Conservation (phyloP, 345 rosid species). For the Salix purpurea region DNA sequence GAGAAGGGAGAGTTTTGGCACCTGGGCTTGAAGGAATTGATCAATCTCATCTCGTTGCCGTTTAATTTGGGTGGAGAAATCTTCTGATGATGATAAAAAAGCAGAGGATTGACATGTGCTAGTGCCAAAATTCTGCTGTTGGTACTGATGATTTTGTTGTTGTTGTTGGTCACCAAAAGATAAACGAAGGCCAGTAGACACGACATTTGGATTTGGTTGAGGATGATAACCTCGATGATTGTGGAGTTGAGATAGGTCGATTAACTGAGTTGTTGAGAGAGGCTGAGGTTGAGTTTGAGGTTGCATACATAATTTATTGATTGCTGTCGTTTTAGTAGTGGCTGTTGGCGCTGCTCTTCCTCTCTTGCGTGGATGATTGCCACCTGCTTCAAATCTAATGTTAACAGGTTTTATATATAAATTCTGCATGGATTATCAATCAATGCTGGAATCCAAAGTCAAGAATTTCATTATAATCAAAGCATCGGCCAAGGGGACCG, state of each 20-base stretch:
- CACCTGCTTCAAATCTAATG: conserved; percentile 1
- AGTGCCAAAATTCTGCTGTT: conserved; percentile 29
- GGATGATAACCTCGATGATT: conserved; percentile 19
- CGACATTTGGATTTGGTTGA: conserved; percentile 43
- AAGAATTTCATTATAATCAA: not conserved
- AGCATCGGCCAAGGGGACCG: not conserved
- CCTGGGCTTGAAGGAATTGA: conserved; percentile 76
- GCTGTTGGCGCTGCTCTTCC: conserved; percentile 38
- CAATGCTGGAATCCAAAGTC: not conserved
- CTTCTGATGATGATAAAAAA: conserved; percentile 37
- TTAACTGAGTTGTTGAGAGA: conserved; percentile 29
- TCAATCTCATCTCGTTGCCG: conserved; percentile 71
- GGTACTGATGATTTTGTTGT: conserved; percentile 21
- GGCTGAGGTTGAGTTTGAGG: conserved; percentile 24
- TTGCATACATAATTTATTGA: conserved; percentile 38
- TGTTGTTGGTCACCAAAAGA: conserved; percentile 54
- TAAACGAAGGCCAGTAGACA: conserved; percentile 77
- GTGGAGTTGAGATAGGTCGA: conserved; percentile 57
- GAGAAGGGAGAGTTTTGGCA: conserved; percentile 19
- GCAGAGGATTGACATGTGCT: conserved; percentile 27
- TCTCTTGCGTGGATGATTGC: conserved; percentile 51
- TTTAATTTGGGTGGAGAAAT: conserved; percentile 57
- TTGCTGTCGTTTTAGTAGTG: not conserved
- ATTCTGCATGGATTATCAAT: not conserved
- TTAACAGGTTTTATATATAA: not conserved